phyloP scores from a whole-genome alignment of 768 basidiomycete genomes.

The Mycena filopes region DNA sequence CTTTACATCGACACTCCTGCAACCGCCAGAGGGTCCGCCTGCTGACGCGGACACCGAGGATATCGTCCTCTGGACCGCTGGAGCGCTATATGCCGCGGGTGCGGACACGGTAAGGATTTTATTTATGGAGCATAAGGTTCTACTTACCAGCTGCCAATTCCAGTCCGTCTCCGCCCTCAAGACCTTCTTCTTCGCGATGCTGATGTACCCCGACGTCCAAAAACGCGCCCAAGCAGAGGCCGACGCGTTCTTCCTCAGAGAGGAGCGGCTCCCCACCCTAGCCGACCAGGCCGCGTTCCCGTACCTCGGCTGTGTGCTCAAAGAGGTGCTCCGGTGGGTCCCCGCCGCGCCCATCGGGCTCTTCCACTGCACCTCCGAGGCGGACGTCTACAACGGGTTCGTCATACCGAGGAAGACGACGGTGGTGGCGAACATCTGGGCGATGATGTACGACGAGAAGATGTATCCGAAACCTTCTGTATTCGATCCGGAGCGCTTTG shows the following conservation, averaged over 20 bases:
- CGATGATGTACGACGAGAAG: constrained; percentile 38
- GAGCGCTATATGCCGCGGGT: constrained; percentile 25
- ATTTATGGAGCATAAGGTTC: background rate
- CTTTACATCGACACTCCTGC: constrained; percentile 2
- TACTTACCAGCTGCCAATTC: background rate
- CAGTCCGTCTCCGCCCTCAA: constrained; percentile 20
- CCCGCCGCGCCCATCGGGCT: constrained; percentile 17
- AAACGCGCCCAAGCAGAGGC: constrained; percentile 33
- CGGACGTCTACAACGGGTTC: constrained; percentile 28
- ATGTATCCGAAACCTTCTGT: constrained; percentile 35
- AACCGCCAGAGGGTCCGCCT: background rate
- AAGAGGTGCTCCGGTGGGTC: constrained; percentile 31
- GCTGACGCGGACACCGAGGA: constrained; percentile 16
- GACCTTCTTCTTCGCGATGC: constrained; percentile 32
- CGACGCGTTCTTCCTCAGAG: constrained; percentile 25
- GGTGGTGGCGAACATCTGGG: constrained; percentile 31
- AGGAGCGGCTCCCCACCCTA: constrained; percentile 29
- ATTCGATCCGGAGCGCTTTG: constrained; percentile 39
- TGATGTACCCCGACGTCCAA: constrained; percentile 33
- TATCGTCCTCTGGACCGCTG: constrained; percentile 22
- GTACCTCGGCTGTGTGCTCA: constrained; percentile 25
- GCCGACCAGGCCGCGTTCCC: constrained; percentile 31
- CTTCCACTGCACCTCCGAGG: constrained; percentile 21
- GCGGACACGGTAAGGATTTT: constrained; percentile 19
- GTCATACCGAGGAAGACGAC: constrained; percentile 26